A percentile compares a stretch with the other conserved stretches of the same genome.
Conservation (phyloP, 345 rosid species). For the Boechera retrofracta region DNA sequence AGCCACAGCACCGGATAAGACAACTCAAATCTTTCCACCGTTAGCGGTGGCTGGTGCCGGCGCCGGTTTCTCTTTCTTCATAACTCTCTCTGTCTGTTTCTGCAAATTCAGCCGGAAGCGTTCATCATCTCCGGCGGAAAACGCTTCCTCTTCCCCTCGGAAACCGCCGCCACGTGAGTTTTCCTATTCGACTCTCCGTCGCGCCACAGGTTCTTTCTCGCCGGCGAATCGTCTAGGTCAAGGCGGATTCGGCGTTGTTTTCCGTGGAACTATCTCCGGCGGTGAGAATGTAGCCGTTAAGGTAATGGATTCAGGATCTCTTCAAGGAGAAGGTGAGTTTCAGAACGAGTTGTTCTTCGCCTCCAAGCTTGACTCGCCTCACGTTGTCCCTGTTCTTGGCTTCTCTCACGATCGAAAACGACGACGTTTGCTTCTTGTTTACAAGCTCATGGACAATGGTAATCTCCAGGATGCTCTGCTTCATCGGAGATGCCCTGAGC, state of each 20-base stretch:
- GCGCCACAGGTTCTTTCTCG: conserved; percentile 69
- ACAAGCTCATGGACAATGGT: conserved; percentile 85
- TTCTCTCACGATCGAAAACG: conserved; percentile 78
- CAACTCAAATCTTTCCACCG: conserved; percentile 43
- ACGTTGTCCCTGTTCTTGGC: conserved; percentile 72
- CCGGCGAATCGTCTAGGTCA: conserved; percentile 64
- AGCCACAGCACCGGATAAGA: conserved; percentile 20
- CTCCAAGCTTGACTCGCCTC: conserved; percentile 66
- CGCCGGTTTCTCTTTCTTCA: conserved; percentile 54
- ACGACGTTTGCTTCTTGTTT: conserved; percentile 71
- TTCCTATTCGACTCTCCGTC: conserved; percentile 68
- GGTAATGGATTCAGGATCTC: conserved; percentile 91
- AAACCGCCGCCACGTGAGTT: conserved; percentile 60
- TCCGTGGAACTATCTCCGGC: conserved; percentile 56
- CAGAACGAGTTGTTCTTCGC: conserved; percentile 93
- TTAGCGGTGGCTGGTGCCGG: conserved; percentile 43
- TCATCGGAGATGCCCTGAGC: conserved; percentile 70
- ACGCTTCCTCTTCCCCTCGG: conserved; percentile 42
- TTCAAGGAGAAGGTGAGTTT: conserved; percentile 95
- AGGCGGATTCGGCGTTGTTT: conserved; percentile 88
- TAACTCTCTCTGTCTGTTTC: conserved; percentile 58
- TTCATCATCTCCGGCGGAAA: conserved; percentile 8
- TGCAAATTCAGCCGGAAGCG: conserved; percentile 64
- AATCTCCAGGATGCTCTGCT: conserved; percentile 88
- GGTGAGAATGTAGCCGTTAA: conserved; percentile 70